phyloP scores from a whole-genome alignment of 2,329 filamentous ascomycete species.

The Colletotrichum tropicicola region DNA sequence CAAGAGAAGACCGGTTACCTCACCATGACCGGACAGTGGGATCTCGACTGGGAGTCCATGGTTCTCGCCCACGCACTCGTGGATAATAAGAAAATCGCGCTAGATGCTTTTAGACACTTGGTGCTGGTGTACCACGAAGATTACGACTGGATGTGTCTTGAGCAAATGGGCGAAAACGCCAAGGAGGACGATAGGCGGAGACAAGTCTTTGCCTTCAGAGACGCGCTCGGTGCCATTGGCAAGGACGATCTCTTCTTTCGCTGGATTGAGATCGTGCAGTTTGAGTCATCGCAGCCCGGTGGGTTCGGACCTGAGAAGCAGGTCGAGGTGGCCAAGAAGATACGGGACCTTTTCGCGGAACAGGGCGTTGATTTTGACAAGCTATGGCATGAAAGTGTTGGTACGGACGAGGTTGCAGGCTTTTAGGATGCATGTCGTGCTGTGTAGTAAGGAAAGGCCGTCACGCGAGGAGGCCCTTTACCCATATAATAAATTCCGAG shows the following conservation, averaged over 20 bases:
- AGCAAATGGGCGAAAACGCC: slow-evolving; percentile 55
- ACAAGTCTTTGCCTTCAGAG: slow-evolving; percentile 84
- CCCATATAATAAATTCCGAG: no score
- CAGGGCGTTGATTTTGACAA: slow-evolving; percentile 84
- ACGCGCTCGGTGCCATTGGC: slow-evolving; percentile 76
- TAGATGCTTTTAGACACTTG: slow-evolving; percentile 76
- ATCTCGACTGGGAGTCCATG: slow-evolving; percentile 88
- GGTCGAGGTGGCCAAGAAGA: slow-evolving; percentile 75
- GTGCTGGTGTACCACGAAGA: slow-evolving; percentile 75
- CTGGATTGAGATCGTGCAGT: slow-evolving; percentile 94
- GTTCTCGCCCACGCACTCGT: slow-evolving; percentile 75
- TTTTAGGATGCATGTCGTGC: slow-evolving; percentile 2
- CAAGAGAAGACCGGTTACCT: slow-evolving; percentile 86
- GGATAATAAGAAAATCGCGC: slow-evolving; percentile 64
- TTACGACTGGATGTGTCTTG: slow-evolving; percentile 77
- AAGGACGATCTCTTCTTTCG: slow-evolving; percentile 92
- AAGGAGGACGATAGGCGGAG: slow-evolving; percentile 72
- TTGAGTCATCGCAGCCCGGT: slow-evolving; percentile 80
- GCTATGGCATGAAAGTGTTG: slow-evolving; percentile 75
- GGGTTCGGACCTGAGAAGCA: slow-evolving; percentile 82
- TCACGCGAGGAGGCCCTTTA: no score
- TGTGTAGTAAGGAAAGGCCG: no score
- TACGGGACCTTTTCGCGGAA: slow-evolving; percentile 77
- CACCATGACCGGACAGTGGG: slow-evolving; percentile 86
- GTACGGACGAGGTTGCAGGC: slow-evolving; percentile 44